phyloP scores from a whole-genome alignment of 345 rosid species.

The Turnera subulata region DNA sequence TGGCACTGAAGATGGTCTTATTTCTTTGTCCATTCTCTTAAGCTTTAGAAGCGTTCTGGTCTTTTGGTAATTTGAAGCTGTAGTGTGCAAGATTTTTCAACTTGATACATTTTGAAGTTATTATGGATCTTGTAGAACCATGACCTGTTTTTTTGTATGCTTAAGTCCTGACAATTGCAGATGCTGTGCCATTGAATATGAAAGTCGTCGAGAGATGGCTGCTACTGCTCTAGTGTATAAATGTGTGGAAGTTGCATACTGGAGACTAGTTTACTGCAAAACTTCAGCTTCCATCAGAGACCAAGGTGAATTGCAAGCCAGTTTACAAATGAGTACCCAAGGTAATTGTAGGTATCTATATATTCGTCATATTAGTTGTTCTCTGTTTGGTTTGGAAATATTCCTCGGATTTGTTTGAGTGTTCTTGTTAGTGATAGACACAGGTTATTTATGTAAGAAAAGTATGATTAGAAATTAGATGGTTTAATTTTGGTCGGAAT shows the following conservation, averaged over 20 bases:
- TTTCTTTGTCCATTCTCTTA: too few species aligned
- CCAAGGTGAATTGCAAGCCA: constrained; percentile 47
- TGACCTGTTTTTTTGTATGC: constrained; percentile 1
- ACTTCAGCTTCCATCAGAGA: constrained; percentile 41
- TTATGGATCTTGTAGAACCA: neutral
- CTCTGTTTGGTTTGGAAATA: neutral
- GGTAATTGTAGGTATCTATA: constrained; percentile 37
- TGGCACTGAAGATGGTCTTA: too few species aligned
- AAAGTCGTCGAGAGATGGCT: constrained; percentile 53
- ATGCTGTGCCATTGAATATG: constrained; percentile 68
- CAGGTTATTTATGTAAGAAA: too few species aligned
- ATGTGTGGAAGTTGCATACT: constrained; percentile 74
- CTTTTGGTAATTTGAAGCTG: neutral
- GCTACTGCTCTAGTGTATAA: constrained; percentile 82
- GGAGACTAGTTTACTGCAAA: constrained; percentile 57
- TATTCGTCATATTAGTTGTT: neutral
- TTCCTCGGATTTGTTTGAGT: neutral
- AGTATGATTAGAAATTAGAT: too few species aligned
- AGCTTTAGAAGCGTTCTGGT: too few species aligned
- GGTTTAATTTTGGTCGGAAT: too few species aligned
- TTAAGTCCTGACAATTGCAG: constrained; percentile 35
- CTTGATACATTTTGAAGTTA: neutral
- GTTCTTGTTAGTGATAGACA: neutral
- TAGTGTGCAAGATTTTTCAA: neutral
- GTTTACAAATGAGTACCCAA: constrained; percentile 42